Evolutionary conservation across 2,329 filamentous ascomycete genomes (phyloP).

Genomic region (Hypomyces perniciosus): DNA sequence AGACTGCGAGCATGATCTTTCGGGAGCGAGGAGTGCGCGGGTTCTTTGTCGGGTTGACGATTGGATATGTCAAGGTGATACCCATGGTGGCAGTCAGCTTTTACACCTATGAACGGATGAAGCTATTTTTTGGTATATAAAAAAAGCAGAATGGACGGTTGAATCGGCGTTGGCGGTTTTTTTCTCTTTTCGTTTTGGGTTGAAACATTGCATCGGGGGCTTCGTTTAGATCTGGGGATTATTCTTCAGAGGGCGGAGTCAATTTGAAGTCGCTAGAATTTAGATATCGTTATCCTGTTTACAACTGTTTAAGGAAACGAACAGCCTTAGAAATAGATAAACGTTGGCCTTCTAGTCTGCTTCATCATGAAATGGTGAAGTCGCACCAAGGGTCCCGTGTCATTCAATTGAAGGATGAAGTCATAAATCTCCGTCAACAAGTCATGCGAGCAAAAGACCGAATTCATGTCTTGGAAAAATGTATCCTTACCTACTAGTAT

Average conservation of each 20-base stretch:
- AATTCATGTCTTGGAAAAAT: no score
- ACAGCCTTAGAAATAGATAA: no score
- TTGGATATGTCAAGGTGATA: conserved; percentile 91
- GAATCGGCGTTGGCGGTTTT: conserved; percentile 12
- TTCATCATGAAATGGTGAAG: no score
- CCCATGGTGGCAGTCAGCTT: conserved; percentile 75
- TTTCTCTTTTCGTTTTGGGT: background rate
- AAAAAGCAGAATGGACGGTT: conserved; percentile 4
- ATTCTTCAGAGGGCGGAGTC: background rate
- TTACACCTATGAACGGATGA: conserved; percentile 60
- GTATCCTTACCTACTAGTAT: no score
- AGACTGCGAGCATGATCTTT: conserved; percentile 72
- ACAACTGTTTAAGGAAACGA: no score
- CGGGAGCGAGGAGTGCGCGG: conserved; percentile 70
- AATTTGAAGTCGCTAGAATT: no score
- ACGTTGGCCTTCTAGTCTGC: no score
- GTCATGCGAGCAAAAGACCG: no score
- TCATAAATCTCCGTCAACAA: no score
- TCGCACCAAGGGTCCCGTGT: no score
- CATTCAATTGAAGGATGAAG: no score
- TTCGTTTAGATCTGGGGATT: background rate
- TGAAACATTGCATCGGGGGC: background rate
- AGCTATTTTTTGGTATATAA: conserved; percentile 60
- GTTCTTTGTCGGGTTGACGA: conserved; percentile 88
- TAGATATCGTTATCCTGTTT: no score